Conservation (phyloP, 148 eudicot genomes). For the Chenopodium quinoa region DNA sequence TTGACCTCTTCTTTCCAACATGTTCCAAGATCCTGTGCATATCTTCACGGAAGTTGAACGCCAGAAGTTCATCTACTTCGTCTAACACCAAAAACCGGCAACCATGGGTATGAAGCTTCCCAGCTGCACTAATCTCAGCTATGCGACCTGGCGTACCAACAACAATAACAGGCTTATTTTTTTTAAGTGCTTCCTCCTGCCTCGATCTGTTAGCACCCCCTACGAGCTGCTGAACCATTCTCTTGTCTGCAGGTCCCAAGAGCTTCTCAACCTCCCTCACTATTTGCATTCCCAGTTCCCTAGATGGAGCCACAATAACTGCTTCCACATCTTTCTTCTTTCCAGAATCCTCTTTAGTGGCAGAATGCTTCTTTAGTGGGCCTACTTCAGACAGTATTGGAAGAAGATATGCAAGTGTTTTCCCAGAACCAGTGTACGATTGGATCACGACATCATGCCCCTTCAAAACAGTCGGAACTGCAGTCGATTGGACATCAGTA, state of each 20-base stretch:
- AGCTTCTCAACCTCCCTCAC: constrained; percentile 86
- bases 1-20: constrained; percentile 73
- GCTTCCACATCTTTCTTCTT: constrained; percentile 67
- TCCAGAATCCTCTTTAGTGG: constrained; percentile 29
- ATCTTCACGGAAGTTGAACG: constrained; percentile 84
- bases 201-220: constrained; percentile 86
- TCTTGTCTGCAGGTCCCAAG: constrained; percentile 66
- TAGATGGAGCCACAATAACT: constrained; percentile 87
- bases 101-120: constrained; percentile 82
- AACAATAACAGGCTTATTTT: constrained; percentile 84
- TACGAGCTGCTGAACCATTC: constrained; percentile 87
- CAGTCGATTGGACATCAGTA: constrained; percentile 85
- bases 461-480: constrained; percentile 73
- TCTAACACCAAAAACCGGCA: constrained; percentile 78
- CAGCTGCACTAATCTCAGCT: constrained; percentile 84
- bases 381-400: constrained; percentile 87
- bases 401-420: constrained; percentile 88
- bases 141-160: constrained; percentile 95
- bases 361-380: constrained; percentile 42
- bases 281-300: constrained; percentile 97
- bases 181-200: constrained; percentile 89
- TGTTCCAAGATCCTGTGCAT: constrained; percentile 91
- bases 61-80: constrained; percentile 85
- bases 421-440: constrained; percentile 96
- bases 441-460: constrained; percentile 81